Base-by-base conservation (phyloP, 2,329 filamentous ascomycete genomes). In the Fusarium falciforme region DNA sequence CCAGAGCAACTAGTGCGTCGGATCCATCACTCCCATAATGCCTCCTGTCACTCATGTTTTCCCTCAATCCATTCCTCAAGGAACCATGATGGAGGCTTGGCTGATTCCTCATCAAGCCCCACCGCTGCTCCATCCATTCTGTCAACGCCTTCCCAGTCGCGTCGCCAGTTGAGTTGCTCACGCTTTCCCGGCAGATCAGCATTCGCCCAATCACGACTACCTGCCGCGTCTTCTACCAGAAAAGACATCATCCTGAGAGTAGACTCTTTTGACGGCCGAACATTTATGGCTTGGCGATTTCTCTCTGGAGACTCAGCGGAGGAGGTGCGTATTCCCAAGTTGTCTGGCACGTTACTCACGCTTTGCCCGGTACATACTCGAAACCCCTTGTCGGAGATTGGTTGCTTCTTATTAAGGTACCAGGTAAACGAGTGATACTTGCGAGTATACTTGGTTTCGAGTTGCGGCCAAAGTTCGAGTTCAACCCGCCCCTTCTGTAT, bases 381-480 rank as follows among this genome's bases (percentile, higher is more conserved):
- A 44, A 44, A 44, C 6, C 40, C 40, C 1, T 44, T 44, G 20
- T 44, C 40, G 20, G 40, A 22, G 12, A 44, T 16, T 12, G 40
- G 1, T 25, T 25, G 6, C 2, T 22, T 44, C 40, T 44, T 44
- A 2, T 2, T 44, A 5, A 44, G 9, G 20, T 44, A 44, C 40
- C 40, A 44, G 11, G 20, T 44, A 2, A 22, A 44, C 14, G 40
- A 44, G 40, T 44, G 29, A 25, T 67, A 67, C 11, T 62, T 55
- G 38, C 59, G 49, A 31, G 11, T 54, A 40, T 62, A 57, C 31
- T 67, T 27, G 8, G 47, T 52, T 38, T 67, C 64, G 16, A 67
- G 58, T 14, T 57, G 59, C 20, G 59, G 59, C 64, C 59, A 67
- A 63, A 67, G 64, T 36, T 67, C 49, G n/a, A 22, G 47, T 33